Base-by-base conservation (phyloP, 805 yeast species). In the Ogataea haglerorum region DNA sequence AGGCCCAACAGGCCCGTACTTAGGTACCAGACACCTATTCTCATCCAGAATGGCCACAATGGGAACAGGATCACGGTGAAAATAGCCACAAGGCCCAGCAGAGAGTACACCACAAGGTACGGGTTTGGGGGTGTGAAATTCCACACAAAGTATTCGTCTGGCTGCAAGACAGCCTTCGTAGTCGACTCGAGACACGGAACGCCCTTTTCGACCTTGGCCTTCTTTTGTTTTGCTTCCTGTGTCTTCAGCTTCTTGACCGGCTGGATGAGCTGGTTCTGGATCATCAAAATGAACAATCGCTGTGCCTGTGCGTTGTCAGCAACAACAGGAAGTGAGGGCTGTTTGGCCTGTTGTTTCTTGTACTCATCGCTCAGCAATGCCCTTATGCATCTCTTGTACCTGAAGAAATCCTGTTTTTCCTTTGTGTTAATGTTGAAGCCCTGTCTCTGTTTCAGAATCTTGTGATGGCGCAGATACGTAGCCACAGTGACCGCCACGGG, bases 31-130 rank as follows among this genome's bases (percentile, higher is more conserved):
- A 87, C 96, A 30, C 93, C 95, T 40, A 73, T 73, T 60, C 95
- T 82, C 93, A 93, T 80, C 64, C 82, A 78, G 26, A 70, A 57
- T 19, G 99, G 99, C 99, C 99, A 93, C 56, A 93, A 73, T 48
- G 98, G 99, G 80, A 88, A 93, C 56, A 85, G 68, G 25, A 85
- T 78, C 22, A 82, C 59, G 2, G 77, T 70, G 51, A 84, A 78
- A 4, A 84, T 72, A 16, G 76, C 82, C 6, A 75, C 76, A 15
- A 91, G 64, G 19, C 84, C 81, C 49, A 85, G 70, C 3, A 81
- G 73, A 6, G 86, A 82, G 52, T 80, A 80, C 25, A 77, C 46
- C 18, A 76, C 68, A 44, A 85, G 76, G 49, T 61, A 76, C 36
- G 89, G 82, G 52, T 79, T 83, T 19, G 85, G 80, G 36, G 85